Evolutionary conservation across 495 filamentous ascomycete species (phyloP).

Genomic region (Talaromyces liani): DNA sequence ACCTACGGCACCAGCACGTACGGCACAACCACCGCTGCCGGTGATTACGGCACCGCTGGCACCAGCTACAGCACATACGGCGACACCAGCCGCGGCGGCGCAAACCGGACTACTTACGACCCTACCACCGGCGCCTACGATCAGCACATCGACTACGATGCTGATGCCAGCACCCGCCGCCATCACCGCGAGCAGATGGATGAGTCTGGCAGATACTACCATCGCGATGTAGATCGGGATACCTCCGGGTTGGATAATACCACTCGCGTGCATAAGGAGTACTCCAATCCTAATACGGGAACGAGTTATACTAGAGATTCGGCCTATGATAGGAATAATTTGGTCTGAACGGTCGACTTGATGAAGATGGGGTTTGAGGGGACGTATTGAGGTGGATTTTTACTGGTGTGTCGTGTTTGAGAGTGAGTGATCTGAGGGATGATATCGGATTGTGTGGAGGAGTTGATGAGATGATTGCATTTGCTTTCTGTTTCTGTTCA

Average conservation of each 20-base stretch:
- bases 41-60: not conserved
- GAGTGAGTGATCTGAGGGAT: not conserved
- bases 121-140: slow-evolving; percentile 32
- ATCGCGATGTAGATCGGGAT: slow-evolving; percentile 26
- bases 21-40: not conserved
- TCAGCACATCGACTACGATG: slow-evolving; percentile 30
- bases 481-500: not conserved
- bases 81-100: slow-evolving; percentile 3
- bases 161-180: slow-evolving; percentile 19
- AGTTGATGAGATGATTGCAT: not conserved
- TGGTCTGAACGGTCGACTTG: slow-evolving; percentile 2
- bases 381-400: not conserved
- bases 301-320: slow-evolving; percentile 16
- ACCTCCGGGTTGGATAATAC: slow-evolving; percentile 20
- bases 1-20: not conserved
- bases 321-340: slow-evolving; percentile 5
- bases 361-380: slow-evolving; percentile 5
- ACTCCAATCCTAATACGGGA: slow-evolving; percentile 32
- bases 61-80: slow-evolving; percentile 6
- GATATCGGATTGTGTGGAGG: not conserved
- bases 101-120: slow-evolving; percentile 15
- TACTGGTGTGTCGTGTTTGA: no score
- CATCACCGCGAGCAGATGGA: slow-evolving; percentile 32
- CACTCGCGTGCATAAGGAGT: slow-evolving; percentile 28
- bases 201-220: slow-evolving; percentile 22